Base-by-base conservation (phyloP, 257 asterid genomes). In the Linderniella brevidens region DNA sequence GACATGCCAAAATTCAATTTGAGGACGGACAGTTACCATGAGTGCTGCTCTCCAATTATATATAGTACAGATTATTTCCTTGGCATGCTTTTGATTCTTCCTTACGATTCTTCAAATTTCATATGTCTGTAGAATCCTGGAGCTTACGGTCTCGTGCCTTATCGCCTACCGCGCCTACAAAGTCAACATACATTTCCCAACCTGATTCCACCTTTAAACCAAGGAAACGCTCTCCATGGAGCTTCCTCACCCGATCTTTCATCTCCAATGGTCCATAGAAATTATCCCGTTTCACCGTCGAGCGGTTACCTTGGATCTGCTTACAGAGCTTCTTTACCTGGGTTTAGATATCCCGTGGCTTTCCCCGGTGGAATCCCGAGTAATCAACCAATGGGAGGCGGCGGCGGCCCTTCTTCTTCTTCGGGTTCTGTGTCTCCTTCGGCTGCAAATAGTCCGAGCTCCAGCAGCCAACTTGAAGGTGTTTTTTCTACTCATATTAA, bases 61-160 rank as follows among this genome's bases (percentile, higher is more conserved):
- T 13, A 10, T 41, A 5, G 11, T 12, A 10, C 4, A 5, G 11
- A 4, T 5, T 44, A 13, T 9, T 11, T 13, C 17, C 11, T 9
- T 13, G 10, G 61, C 48, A 51, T 59, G 51, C 64, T 41, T 63
- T 58, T 25, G 4, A 2, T 25, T 25, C 32, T 25, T 6, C 32
- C 32, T 25, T 25, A 25, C 56, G 45, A 66, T 59, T 52, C 60
- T 59, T 55, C 60, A 60, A 57, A 56, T 48, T 56, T 66, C 53
- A 72, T 58, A 58, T 61, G 62, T 66, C 61, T 70, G 63, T 72
- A 86, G 97, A 67, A 87, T 73, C 79, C 86, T 39, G 92, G 93
- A 59, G 47, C 85, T 35, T 86, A 75, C 67, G 94, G 94, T 37
- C 69, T 86, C 72, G 51, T 86, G 82, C 97, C 65, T 67, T 86